Evolutionary conservation across 129 eudicot species (phyloP).

Genomic region (Tagetes erecta): DNA sequence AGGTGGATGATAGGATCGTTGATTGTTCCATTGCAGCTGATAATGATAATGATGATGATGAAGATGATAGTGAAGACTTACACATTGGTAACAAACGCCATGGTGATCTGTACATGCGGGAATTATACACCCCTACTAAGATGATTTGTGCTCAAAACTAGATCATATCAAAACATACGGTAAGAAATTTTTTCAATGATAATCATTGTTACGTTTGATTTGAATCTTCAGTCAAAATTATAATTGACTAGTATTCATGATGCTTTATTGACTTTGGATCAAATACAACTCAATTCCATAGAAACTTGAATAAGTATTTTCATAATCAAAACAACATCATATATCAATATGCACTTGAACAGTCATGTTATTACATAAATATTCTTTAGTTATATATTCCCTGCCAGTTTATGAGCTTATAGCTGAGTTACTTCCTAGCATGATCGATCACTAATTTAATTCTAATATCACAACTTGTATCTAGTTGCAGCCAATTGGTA

Average conservation of each 20-base stretch:
- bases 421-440: too few relatives aligned
- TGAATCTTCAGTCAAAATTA: background rate
- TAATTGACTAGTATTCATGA: background rate
- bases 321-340: too few relatives aligned
- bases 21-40: slow-evolving; percentile 28
- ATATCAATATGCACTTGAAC: too few relatives aligned
- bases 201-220: background rate
- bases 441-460: too few relatives aligned
- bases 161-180: background rate
- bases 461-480: too few relatives aligned
- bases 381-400: too few relatives aligned
- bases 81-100: slow-evolving; percentile 21
- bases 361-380: too few relatives aligned
- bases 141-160: slow-evolving; percentile 25
- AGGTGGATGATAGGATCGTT: slow-evolving; percentile 26
- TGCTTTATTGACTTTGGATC: too few relatives aligned
- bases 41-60: slow-evolving; percentile 2
- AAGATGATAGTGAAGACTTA: slow-evolving; percentile 13
- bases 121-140: slow-evolving; percentile 21
- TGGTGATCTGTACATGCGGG: slow-evolving; percentile 24
- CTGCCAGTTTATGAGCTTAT: too few relatives aligned
- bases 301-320: too few relatives aligned
- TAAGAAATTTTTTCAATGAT: background rate
- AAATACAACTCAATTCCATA: too few relatives aligned
- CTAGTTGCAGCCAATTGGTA: too few relatives aligned